These are phyloP conservation scores for Saprolegnia parasitica DNA, from an alignment of 352 stramenopile genomes.

Conservation along the genomic window DNA sequence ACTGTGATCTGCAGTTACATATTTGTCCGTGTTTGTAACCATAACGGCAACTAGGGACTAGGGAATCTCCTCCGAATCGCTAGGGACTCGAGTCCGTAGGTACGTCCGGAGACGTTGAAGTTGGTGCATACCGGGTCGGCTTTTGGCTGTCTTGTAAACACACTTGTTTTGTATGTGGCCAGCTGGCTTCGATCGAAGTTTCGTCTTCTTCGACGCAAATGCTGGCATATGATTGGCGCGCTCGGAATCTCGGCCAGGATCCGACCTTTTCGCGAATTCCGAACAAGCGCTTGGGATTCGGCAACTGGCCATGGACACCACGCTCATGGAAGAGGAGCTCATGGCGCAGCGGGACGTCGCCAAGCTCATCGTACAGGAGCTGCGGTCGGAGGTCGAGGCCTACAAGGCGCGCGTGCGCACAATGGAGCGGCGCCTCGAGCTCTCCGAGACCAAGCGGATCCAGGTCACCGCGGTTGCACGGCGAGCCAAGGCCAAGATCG, in stretches of 20 bases:
- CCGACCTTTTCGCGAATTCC: background rate
- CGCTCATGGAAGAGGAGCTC: slow-evolving; percentile 23
- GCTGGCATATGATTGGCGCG: background rate
- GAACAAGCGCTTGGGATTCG: background rate
- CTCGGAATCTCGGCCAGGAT: background rate
- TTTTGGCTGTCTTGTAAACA: background rate
- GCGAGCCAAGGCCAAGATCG: slow-evolving; percentile 1
- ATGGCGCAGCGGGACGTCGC: slow-evolving; percentile 25
- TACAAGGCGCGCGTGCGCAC: background rate
- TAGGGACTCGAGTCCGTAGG: too few species aligned
- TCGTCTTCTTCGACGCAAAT: background rate
- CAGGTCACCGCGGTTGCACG: background rate
- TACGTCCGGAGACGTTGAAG: background rate
- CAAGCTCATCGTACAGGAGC: slow-evolving; percentile 17
- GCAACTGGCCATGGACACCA: background rate
- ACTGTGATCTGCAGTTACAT: too few species aligned
- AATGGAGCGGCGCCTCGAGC: slow-evolving; percentile 12
- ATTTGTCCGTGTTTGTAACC: too few species aligned
- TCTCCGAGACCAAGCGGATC: slow-evolving; percentile 9
- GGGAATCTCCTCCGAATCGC: too few species aligned
- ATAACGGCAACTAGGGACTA: too few species aligned
- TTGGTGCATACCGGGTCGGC: background rate
- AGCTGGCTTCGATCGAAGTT: background rate
- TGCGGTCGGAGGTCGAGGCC: background rate
- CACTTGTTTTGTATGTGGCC: background rate